Evolutionary conservation across 495 filamentous ascomycete species (phyloP).

Genomic region (Copromyces sp.): DNA sequence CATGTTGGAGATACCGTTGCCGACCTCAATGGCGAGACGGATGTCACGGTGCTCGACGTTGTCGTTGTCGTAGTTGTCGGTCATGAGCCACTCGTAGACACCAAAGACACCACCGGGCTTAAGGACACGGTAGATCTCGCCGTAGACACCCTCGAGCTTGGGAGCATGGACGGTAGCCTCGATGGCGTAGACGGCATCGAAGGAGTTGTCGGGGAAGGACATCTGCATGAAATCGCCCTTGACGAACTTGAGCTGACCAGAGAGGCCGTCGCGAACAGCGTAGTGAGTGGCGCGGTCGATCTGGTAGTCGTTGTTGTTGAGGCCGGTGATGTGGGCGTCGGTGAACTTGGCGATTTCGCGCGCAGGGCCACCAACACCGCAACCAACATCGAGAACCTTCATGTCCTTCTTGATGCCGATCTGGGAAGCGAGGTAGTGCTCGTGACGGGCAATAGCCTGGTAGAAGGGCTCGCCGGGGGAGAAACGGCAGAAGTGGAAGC

Average conservation of each 20-base stretch:
- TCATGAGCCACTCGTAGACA: constrained; percentile 99
- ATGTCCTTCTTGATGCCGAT: constrained; percentile 79
- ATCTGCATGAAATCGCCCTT: constrained; percentile 99
- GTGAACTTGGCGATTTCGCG: constrained; percentile 95
- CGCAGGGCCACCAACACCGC: constrained; percentile 95
- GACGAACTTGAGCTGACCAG: constrained; percentile 72
- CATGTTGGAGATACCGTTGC: constrained; percentile 98
- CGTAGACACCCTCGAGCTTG: constrained; percentile 87
- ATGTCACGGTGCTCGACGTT: constrained; percentile 83
- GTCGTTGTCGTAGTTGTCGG: constrained; percentile 83
- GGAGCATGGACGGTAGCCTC: constrained; percentile 96
- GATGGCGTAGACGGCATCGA: constrained; percentile 96
- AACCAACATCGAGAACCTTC: constrained; percentile 93
- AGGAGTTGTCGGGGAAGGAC: constrained; percentile 82
- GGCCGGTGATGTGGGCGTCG: constrained; percentile 75
- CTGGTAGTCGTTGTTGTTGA: constrained; percentile 99
- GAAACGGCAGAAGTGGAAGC: constrained; percentile 98
- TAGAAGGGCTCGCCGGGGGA: constrained; percentile 77
- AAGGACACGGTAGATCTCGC: constrained; percentile 85
- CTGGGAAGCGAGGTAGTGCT: constrained; percentile 91
- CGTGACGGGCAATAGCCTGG: constrained; percentile 93
- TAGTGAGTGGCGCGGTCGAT: constrained; percentile 89
- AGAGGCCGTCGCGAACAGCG: constrained; percentile 68
- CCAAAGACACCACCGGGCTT: constrained; percentile 96
- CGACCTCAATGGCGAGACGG: constrained; percentile 90